phyloP scores from a whole-genome alignment of 2,329 filamentous ascomycete genomes.

The Arthrobotrys pseudoclavata region DNA sequence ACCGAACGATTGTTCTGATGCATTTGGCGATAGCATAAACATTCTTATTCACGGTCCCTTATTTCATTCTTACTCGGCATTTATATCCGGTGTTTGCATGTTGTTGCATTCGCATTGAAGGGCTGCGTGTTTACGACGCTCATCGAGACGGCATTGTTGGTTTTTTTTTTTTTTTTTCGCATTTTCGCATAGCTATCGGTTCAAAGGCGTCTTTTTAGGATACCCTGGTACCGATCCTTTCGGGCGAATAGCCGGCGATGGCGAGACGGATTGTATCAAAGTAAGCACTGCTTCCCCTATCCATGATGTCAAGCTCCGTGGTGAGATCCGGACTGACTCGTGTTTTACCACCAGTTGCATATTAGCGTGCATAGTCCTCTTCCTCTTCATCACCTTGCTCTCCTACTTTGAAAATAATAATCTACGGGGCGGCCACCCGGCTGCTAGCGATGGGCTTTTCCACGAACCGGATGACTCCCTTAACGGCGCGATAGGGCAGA shows the following conservation, averaged over 20 bases:
- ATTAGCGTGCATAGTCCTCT: constrained; percentile 60
- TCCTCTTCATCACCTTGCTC: constrained; percentile 62
- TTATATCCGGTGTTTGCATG: not conserved
- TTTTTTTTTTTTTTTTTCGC: not conserved
- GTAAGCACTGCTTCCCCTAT: constrained; percentile 27
- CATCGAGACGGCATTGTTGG: not conserved
- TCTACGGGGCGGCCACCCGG: constrained; percentile 9
- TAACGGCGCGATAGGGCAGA: constrained; percentile 60
- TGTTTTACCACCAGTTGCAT: constrained; percentile 47
- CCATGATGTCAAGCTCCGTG: constrained; percentile 12
- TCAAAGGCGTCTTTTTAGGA: not conserved
- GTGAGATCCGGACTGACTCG: not conserved
- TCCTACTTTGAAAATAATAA: constrained; percentile 58
- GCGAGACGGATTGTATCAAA: constrained; percentile 56
- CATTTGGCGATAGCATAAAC: constrained; percentile 16
- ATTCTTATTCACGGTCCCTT: not conserved
- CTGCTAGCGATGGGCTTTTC: constrained; percentile 41
- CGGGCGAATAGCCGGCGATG: constrained; percentile 41
- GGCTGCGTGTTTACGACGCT: not conserved
- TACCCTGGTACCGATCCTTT: not conserved
- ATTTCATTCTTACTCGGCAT: not conserved
- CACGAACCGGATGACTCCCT: constrained; percentile 57
- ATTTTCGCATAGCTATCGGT: not conserved
- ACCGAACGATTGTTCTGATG: not conserved
- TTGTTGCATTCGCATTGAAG: not conserved